These are phyloP conservation scores for Curvularia eragrostidis DNA, from an alignment of 2,329 filamentous ascomycete genomes.

Conservation along the genomic window DNA sequence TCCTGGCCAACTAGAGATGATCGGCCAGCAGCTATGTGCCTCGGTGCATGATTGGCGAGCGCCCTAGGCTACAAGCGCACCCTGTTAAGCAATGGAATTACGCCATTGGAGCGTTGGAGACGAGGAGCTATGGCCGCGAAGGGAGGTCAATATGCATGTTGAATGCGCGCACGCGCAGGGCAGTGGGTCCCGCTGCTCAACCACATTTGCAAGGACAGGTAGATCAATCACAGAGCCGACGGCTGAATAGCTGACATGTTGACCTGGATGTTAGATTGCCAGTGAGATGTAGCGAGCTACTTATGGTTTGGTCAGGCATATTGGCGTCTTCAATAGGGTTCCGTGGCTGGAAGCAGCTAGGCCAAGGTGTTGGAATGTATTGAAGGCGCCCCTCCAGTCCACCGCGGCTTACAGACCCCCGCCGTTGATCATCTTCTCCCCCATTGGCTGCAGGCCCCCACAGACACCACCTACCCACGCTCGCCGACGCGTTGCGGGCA, in stretches of 20 bases:
- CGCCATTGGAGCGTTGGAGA: constrained; percentile 26
- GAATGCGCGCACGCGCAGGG: constrained; percentile 22
- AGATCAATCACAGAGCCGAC: background rate
- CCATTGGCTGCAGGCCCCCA: constrained; percentile 16
- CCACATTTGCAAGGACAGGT: constrained; percentile 21
- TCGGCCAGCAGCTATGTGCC: constrained; percentile 3
- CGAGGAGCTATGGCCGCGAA: constrained; percentile 33
- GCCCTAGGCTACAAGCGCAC: constrained; percentile 30
- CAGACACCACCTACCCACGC: constrained; percentile 4
- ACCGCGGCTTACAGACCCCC: constrained; percentile 7
- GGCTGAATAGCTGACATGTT: background rate
- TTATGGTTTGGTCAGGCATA: background rate
- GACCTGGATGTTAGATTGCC: background rate
- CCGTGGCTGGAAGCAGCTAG: constrained; percentile 2
- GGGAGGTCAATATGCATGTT: constrained; percentile 42
- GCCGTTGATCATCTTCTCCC: constrained; percentile 6
- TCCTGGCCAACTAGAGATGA: background rate
- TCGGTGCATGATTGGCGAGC: constrained; percentile 20
- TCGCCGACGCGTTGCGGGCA: constrained; percentile 12
- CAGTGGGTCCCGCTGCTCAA: constrained; percentile 42
- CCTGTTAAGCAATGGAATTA: constrained; percentile 24
- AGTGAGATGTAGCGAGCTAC: background rate
- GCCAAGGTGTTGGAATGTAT: background rate
- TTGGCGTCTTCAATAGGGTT: background rate
- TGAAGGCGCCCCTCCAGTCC: constrained; percentile 1